phyloP scores from a whole-genome alignment of 805 yeast species.

The Tetrapisispora phaffii region DNA sequence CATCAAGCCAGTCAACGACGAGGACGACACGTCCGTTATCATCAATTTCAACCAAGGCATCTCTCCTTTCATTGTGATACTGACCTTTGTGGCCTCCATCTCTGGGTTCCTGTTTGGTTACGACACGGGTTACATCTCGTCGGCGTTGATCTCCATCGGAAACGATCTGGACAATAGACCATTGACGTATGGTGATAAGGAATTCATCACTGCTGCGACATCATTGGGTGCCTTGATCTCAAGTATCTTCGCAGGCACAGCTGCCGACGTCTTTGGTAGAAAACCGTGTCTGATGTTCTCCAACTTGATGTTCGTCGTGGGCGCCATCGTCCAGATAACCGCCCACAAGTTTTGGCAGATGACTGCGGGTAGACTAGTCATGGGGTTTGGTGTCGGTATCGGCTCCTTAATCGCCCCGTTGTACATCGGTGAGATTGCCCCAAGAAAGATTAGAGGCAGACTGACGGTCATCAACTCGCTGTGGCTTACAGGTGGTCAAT shows the following conservation, averaged over 20 bases:
- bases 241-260: constrained; percentile 65
- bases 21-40: constrained; percentile 39
- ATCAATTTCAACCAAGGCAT: constrained; percentile 45
- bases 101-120: constrained; percentile 97
- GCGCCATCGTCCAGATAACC: constrained; percentile 76
- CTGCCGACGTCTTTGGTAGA: constrained; percentile 79
- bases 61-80: constrained; percentile 51
- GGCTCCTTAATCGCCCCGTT: constrained; percentile 93
- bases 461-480: constrained; percentile 79
- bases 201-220: constrained; percentile 87
- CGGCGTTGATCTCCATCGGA: constrained; percentile 81
- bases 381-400: constrained; percentile 95
- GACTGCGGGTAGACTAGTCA: constrained; percentile 82
- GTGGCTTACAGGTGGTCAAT: constrained; percentile 91
- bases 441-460: constrained; percentile 84
- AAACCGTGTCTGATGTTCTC: constrained; percentile 77
- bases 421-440: constrained; percentile 86
- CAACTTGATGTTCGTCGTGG: constrained; percentile 70
- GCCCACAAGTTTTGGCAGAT: constrained; percentile 79
- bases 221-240: constrained; percentile 86
- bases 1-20: constrained; percentile 36
- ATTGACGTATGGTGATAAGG: constrained; percentile 71
- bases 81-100: constrained; percentile 73
- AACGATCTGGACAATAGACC: constrained; percentile 53
- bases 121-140: constrained; percentile 93